phyloP scores from a whole-genome alignment of 345 rosid species.

The Syzygium jambos region DNA sequence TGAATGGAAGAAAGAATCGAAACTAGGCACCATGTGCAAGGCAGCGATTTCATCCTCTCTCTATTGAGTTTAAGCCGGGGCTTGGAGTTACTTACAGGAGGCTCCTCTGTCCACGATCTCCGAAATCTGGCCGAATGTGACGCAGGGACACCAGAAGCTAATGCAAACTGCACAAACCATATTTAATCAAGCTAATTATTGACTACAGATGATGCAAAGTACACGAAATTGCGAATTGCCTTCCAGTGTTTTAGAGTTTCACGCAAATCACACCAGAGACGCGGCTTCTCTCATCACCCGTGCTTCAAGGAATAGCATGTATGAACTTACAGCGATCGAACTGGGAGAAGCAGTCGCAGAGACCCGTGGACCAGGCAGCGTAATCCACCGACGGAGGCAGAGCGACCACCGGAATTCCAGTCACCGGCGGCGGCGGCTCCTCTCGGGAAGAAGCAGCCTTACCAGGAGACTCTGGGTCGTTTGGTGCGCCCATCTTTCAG shows the following conservation, averaged over 20 bases:
- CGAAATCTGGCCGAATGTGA: slow-evolving; percentile 53
- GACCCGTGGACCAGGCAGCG: slow-evolving; percentile 41
- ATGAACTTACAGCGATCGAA: slow-evolving; percentile 16
- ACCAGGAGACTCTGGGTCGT: not conserved
- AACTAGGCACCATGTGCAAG: not conserved
- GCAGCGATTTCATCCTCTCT: not conserved
- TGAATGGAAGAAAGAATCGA: not conserved
- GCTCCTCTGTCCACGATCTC: slow-evolving; percentile 48
- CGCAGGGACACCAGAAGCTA: slow-evolving; percentile 49
- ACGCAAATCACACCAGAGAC: not conserved
- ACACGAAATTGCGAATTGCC: not conserved
- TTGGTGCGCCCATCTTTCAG: not conserved
- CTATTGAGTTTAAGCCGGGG: not conserved
- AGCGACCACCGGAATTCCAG: not conserved
- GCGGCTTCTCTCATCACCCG: not conserved
- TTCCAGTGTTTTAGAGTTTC: not conserved
- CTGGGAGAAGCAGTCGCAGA: slow-evolving; percentile 42
- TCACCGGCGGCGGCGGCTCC: not conserved
- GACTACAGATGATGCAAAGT: fast-evolving
- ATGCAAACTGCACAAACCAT: slow-evolving; percentile 24
- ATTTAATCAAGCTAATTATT: not conserved
- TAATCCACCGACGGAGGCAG: not conserved
- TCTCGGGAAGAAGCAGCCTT: not conserved
- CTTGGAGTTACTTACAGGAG: slow-evolving; percentile 18
- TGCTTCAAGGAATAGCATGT: not conserved